Percentiles rank a stretch among this genome's conserved stretches.
Conservation (phyloP, 352 stramenopile species). For the Pythium rishiriense region DNA sequence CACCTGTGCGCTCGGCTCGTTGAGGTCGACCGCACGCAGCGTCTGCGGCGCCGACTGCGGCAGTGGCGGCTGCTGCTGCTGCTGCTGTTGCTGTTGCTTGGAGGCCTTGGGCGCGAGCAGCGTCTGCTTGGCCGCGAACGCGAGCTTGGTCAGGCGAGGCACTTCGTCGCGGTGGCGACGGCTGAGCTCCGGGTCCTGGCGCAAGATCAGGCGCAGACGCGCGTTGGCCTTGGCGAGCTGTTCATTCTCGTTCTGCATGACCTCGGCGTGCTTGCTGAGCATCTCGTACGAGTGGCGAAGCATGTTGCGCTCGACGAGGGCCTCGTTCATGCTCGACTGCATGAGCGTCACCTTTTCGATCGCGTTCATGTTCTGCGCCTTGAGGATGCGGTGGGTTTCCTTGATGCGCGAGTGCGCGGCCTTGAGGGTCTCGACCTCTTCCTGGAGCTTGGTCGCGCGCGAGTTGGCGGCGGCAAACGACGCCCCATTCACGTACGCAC, state of each 20-base stretch:
- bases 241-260: conserved; percentile 82
- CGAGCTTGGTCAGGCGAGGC: conserved; percentile 78
- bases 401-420: conserved; percentile 79
- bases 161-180: conserved; percentile 86
- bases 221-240: conserved; percentile 84
- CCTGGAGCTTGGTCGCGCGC: conserved; percentile 81
- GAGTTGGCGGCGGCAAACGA: conserved; percentile 86
- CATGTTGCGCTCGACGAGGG: conserved; percentile 67
- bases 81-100: conserved; percentile 40
- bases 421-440: conserved; percentile 83
- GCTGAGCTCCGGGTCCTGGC: conserved; percentile 82
- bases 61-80: conserved; percentile 16
- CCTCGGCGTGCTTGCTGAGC: conserved; percentile 71
- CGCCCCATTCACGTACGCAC: conserved; percentile 84
- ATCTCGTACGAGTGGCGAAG: conserved; percentile 74
- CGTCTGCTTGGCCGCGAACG: conserved; percentile 67
- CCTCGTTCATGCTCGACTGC: conserved; percentile 72
- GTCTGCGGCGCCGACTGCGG: conserved; percentile 17
- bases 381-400: conserved; percentile 79
- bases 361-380: conserved; percentile 73
- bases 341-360: conserved; percentile 85
- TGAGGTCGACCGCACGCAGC: conserved; percentile 24
- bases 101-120: conserved; percentile 36
- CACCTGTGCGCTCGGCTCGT: conserved; percentile 26
- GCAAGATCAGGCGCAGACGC: conserved; percentile 77